Conservation (phyloP, 805 yeast species). For the Candida yuanshanica region DNA sequence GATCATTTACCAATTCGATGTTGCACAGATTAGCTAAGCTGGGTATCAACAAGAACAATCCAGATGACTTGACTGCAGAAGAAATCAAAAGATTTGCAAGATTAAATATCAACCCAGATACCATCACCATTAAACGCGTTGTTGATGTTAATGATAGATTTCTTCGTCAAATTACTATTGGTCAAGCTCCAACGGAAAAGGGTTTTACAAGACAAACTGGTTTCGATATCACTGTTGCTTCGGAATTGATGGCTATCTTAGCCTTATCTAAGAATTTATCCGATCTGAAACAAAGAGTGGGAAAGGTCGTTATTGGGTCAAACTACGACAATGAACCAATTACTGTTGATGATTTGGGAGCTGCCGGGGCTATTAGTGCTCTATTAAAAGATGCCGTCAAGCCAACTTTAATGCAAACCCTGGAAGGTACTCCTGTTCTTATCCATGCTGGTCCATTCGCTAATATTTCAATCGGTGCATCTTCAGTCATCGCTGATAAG, state of each 20-base stretch:
- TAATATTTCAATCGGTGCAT: slow-evolving; percentile 81
- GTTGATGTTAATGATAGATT: slow-evolving; percentile 92
- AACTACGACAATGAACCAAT: slow-evolving; percentile 65
- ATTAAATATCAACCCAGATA: slow-evolving; percentile 72
- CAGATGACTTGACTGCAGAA: slow-evolving; percentile 65
- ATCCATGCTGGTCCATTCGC: slow-evolving; percentile 91
- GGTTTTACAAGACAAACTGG: slow-evolving; percentile 83
- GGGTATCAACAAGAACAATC: slow-evolving; percentile 65
- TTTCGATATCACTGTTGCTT: slow-evolving; percentile 93
- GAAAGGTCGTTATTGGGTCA: slow-evolving; percentile 69
- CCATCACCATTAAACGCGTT: slow-evolving; percentile 89
- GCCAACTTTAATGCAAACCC: slow-evolving; percentile 83
- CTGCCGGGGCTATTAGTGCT: slow-evolving; percentile 84
- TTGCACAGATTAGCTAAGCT: slow-evolving; percentile 58
- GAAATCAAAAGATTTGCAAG: slow-evolving; percentile 61
- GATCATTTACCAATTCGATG: slow-evolving; percentile 67
- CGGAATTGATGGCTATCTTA: slow-evolving; percentile 93
- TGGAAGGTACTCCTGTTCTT: slow-evolving; percentile 84
- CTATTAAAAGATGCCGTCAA: slow-evolving; percentile 75
- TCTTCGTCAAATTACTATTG: slow-evolving; percentile 82
- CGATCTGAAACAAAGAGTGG: slow-evolving; percentile 71
- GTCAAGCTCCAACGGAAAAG: slow-evolving; percentile 91
- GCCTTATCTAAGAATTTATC: slow-evolving; percentile 66
- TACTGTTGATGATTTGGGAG: slow-evolving; percentile 79
- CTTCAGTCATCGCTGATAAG: slow-evolving; percentile 77